Percentiles rank a stretch among this genome's conserved stretches.
phyloP scores from a whole-genome alignment of 2,329 filamentous ascomycete genomes.

The Penicillium sp. region DNA sequence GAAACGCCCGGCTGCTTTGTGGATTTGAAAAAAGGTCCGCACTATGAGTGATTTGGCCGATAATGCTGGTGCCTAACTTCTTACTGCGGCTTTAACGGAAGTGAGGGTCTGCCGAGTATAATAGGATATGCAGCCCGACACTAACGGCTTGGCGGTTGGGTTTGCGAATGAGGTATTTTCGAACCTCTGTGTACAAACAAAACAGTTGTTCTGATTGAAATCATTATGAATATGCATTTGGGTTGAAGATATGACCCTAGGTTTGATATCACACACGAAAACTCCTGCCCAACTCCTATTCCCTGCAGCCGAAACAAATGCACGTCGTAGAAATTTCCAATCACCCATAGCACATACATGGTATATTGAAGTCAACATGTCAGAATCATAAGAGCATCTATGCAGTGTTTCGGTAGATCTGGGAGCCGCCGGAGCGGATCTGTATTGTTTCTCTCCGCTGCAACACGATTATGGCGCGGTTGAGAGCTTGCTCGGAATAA shows the following conservation, averaged over 20 bases:
- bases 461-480: constrained; percentile 79
- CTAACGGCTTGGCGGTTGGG: constrained; percentile 8
- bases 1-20: background rate
- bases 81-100: constrained; percentile 1
- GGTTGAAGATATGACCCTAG: background rate
- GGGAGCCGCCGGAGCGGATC: constrained; percentile 50
- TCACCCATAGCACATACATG: constrained; percentile 20
- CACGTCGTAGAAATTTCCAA: constrained; percentile 14
- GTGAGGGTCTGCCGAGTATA: constrained; percentile 1
- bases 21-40: background rate
- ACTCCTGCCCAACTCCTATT: constrained; percentile 22
- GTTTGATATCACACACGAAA: constrained; percentile 13
- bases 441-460: constrained; percentile 75
- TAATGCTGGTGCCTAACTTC: constrained; percentile 21
- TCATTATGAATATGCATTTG: constrained; percentile 9
- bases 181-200: background rate
- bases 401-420: constrained; percentile 50
- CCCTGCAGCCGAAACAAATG: constrained; percentile 15
- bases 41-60: background rate
- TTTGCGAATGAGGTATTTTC: background rate
- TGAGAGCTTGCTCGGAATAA: constrained; percentile 82
- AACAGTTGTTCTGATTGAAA: background rate
- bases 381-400: constrained; percentile 27
- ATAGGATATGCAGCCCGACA: constrained; percentile 6
- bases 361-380: constrained; percentile 22